phyloP scores from a whole-genome alignment of 1,284 basidiomycete genomes.

The Thelephora terrestris region DNA sequence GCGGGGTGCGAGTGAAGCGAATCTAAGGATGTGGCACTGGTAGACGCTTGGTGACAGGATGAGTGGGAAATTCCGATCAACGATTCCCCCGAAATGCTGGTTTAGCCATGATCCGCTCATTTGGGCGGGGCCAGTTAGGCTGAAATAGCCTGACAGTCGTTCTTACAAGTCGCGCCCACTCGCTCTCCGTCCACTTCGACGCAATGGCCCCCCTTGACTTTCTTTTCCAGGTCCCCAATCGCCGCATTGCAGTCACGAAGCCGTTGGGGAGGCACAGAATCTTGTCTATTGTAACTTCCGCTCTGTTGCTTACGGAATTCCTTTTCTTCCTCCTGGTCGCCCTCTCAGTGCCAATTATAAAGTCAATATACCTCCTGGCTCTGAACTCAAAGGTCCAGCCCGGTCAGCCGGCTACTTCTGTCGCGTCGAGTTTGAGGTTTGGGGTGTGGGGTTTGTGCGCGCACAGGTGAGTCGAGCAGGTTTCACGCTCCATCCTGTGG shows the following conservation, averaged over 20 bases:
- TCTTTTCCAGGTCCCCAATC: background rate
- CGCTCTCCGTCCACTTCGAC: too few relatives aligned
- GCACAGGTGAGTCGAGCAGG: slow-evolving; percentile 37
- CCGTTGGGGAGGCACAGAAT: slow-evolving; percentile 26
- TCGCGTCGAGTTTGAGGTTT: slow-evolving; percentile 55
- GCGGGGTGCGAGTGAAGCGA: too few relatives aligned
- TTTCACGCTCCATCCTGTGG: background rate
- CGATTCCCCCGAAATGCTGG: too few relatives aligned
- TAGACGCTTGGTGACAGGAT: too few relatives aligned
- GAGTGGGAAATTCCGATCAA: too few relatives aligned
- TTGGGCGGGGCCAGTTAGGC: too few relatives aligned
- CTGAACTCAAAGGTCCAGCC: slow-evolving; percentile 33
- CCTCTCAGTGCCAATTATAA: slow-evolving; percentile 64
- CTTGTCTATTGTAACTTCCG: slow-evolving; percentile 34
- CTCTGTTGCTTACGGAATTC: slow-evolving; percentile 45
- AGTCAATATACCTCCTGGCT: slow-evolving; percentile 56
- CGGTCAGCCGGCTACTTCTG: slow-evolving; percentile 31
- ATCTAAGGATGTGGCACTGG: too few relatives aligned
- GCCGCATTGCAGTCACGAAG: background rate
- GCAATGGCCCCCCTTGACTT: too few relatives aligned
- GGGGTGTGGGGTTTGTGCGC: slow-evolving; percentile 72
- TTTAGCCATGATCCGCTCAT: too few relatives aligned
- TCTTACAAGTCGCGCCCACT: too few relatives aligned
- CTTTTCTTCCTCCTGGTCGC: slow-evolving; percentile 66
- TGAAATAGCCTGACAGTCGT: too few relatives aligned